phyloP scores from a whole-genome alignment of 2,329 filamentous ascomycete species.

The Sporothrix luriei region DNA sequence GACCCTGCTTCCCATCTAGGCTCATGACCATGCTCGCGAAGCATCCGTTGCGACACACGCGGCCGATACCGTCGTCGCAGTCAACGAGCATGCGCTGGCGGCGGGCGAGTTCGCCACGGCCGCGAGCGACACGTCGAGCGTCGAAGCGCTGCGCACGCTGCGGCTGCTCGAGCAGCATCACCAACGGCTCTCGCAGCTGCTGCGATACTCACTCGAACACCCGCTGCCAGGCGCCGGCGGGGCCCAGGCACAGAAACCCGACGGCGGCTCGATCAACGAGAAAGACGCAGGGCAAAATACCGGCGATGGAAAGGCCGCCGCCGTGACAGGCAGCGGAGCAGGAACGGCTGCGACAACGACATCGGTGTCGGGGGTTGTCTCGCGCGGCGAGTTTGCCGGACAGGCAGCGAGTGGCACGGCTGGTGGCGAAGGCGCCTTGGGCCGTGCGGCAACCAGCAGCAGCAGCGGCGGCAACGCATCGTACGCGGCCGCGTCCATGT shows the following conservation, averaged over 20 bases:
- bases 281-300: slow-evolving; percentile 34
- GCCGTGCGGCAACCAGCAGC: background rate
- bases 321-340: slow-evolving; percentile 31
- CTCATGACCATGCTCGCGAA: slow-evolving; percentile 85
- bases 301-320: slow-evolving; percentile 36
- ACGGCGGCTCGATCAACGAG: slow-evolving; percentile 13
- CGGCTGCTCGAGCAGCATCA: slow-evolving; percentile 87
- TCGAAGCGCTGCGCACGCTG: slow-evolving; percentile 79
- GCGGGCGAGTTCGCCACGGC: slow-evolving; percentile 87
- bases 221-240: slow-evolving; percentile 43
- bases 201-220: slow-evolving; percentile 67
- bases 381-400: slow-evolving; percentile 34
- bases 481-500: slow-evolving; percentile 26
- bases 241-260: background rate
- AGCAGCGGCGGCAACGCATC: background rate
- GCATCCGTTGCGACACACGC: slow-evolving; percentile 76
- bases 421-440: background rate
- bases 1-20: slow-evolving; percentile 51
- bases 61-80: slow-evolving; percentile 75
- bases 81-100: slow-evolving; percentile 84
- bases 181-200: slow-evolving; percentile 75
- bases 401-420: background rate
- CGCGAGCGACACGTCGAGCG: slow-evolving; percentile 66
- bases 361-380: slow-evolving; percentile 33
- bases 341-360: slow-evolving; percentile 30